These are phyloP conservation scores for Exophiala xenobiotica DNA, from an alignment of 2,329 filamentous ascomycete species.

Conservation along the genomic window DNA sequence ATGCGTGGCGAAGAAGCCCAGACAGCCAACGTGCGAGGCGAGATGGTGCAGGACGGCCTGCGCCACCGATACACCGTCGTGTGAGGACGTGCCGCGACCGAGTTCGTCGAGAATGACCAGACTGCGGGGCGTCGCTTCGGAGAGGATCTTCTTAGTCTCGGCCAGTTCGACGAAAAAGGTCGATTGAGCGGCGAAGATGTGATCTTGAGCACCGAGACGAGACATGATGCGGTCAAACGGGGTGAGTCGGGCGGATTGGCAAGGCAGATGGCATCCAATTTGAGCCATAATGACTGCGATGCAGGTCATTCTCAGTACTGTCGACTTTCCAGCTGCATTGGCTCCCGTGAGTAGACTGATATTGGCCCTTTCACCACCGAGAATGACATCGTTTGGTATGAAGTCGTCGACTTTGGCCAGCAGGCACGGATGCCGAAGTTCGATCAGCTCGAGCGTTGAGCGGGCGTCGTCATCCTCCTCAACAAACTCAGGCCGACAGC, in stretches of 20 bases:
- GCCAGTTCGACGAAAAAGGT: constrained; percentile 98
- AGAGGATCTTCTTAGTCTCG: constrained; percentile 96
- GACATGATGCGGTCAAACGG: constrained; percentile 98
- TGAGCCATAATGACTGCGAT: constrained; percentile 97
- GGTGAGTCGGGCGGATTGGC: constrained; percentile 75
- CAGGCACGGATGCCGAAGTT: constrained; percentile 94
- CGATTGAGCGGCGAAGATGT: constrained; percentile 95
- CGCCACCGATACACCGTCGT: constrained; percentile 94
- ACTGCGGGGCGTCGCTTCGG: constrained; percentile 88
- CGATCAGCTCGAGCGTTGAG: constrained; percentile 85
- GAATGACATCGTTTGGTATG: constrained; percentile 88
- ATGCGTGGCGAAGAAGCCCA: constrained; percentile 97
- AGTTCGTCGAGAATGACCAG: constrained; percentile 97
- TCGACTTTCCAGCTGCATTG: constrained; percentile 96
- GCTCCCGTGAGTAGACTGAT: constrained; percentile 92
- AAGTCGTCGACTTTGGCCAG: constrained; percentile 85
- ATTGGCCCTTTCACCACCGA: constrained; percentile 78
- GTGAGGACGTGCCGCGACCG: constrained; percentile 89
- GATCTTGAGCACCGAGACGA: constrained; percentile 93
- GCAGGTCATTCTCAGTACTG: constrained; percentile 93
- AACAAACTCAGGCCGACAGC: constrained; percentile 84
- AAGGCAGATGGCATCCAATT: constrained; percentile 89
- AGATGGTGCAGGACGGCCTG: constrained; percentile 97
- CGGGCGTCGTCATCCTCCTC: constrained; percentile 63
- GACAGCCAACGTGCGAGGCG: constrained; percentile 84